Evolutionary conservation across 1,284 basidiomycete genomes (phyloP), one percentile per base, ranked within the genome.

Genomic region (Stygiomarasmius scandens): DNA sequence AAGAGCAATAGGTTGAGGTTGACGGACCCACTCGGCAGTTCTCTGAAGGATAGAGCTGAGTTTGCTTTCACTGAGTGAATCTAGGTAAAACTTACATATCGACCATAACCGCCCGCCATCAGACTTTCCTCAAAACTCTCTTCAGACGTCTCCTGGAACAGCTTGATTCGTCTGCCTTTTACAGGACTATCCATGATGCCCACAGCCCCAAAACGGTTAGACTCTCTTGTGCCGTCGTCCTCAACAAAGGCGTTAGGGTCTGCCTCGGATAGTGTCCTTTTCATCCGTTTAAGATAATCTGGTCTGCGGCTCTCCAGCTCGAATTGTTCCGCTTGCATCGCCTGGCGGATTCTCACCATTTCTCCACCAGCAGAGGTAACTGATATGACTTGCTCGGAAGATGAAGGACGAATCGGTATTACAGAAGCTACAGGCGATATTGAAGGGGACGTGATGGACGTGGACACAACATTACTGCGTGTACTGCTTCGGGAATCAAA

Each of bases 121-220:
- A 90, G 69, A 62, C 87, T 87, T 70, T 90, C 87, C 66, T 90
- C 89, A 63, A 92, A 91, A 66, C 87, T 90, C 71, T 90, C 89
- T 54, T 89, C 89, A 8, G 86, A 88, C 0, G 89, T 90, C 71
- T 89, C 86, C 68, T 89, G 89, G 69, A 92, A 90, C 32, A 92
- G 68, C 62, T 84, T 85, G 38, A 91, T 71, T 54, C 88, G 76
- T 52, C 89, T 75, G 0, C 89, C 90, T 70, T 86, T 89, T 52
- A 77, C 69, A 0, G 89, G 88, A 63, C 83, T 89, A 60, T 86
- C 83, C 61, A 77, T 79, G 36, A 90, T 83, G 12, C 86, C 87
- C 24, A 89, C 71, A 23, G 74, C 71, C 2, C 74, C 66, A 56
- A 72, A 65, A 58, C 70, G 54, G 34, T 73, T 67, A 29, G 63